Evolutionary conservation across 2,329 filamentous ascomycete species (phyloP), one percentile per base, ranked within the genome.

Genomic region (Aspergillus alliaceus): DNA sequence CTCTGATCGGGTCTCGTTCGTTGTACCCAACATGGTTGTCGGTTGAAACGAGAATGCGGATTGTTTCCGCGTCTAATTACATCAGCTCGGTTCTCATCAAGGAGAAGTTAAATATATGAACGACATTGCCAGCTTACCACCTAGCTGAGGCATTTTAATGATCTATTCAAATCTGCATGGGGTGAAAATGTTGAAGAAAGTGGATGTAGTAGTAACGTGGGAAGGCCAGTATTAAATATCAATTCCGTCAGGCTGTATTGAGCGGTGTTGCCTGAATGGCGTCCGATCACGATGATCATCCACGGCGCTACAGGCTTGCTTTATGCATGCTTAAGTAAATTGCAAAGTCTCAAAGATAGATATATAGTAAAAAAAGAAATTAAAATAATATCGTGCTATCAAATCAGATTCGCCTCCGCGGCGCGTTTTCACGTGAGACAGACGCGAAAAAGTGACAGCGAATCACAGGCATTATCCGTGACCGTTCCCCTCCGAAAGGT

Each of bases 11-110:
- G 74, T 99, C 93, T 67, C 93, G 88, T 77, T 99, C 95, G 70
- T 91, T 90, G 76, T 92, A 98, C 52, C 95, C 95, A 59, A 99
- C 95, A 89, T 99, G 95, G 66, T 96, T 98, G 74, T 99, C 95
- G 15, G 93, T 98, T 37, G 95, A 89, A 59, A 99, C 84, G 35
- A 99, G 86, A 64, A 99, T 95, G 63, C 91, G 91, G 69, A 99
- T 97, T 0, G 91, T 96, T 77, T 99, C 91, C 66, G 90, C 76
- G 52, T 79, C 83, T 82, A 63, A 3, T 1, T 6, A 5, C 6
- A 20, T 48, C 29, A 22, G 15, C 52, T 32, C 48, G 40, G 2
- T 12, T 15, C 8, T 8, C 1, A 11, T 3, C 11, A 7, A 1
- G 15, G 3, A 29, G 9, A 29, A 29, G 27, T 29, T n/a, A n/a